Conservation (phyloP, 306 rosid species). For the Macrotyloma uniflorum region DNA sequence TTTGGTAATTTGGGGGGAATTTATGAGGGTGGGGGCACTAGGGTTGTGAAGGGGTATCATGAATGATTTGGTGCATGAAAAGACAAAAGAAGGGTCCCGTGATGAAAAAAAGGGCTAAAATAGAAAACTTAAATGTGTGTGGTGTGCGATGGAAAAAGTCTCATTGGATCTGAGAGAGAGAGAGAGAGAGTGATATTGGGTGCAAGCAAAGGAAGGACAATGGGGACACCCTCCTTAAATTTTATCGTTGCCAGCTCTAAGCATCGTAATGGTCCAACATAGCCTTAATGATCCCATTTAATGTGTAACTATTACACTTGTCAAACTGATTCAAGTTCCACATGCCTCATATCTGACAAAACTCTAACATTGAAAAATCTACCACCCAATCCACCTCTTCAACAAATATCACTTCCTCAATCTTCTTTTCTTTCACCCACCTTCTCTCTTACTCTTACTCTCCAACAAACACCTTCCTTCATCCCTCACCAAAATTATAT, state of each 20-base stretch:
- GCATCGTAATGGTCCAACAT: slow-evolving; percentile 68
- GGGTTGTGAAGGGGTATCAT: slow-evolving; percentile 50
- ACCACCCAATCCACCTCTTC: neutral
- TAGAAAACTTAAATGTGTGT: slow-evolving; percentile 42
- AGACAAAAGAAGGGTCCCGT: slow-evolving; percentile 58
- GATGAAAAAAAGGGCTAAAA: slow-evolving; percentile 30
- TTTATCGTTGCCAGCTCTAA: slow-evolving; percentile 76
- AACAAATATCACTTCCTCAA: neutral
- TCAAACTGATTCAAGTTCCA: slow-evolving; percentile 43
- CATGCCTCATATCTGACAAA: slow-evolving; percentile 38
- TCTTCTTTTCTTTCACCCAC: slow-evolving; percentile 7
- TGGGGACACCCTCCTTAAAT: slow-evolving; percentile 81
- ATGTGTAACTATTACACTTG: slow-evolving; percentile 58
- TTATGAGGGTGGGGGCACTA: slow-evolving; percentile 67
- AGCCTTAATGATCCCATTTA: slow-evolving; percentile 62
- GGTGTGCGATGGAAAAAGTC: slow-evolving; percentile 34
- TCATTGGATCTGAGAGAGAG: slow-evolving; percentile 40
- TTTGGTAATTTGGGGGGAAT: slow-evolving; percentile 34
- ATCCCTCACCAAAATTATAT: too few relatives aligned
- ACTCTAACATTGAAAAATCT: neutral
- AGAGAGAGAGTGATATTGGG: slow-evolving; percentile 39
- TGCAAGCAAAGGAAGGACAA: slow-evolving; percentile 45
- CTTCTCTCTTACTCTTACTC: neutral
- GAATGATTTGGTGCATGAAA: slow-evolving; percentile 52
- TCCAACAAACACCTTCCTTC: too few relatives aligned